Evolutionary conservation across 352 stramenopile genomes (phyloP).

Genomic region (Phytopythium boreale): DNA sequence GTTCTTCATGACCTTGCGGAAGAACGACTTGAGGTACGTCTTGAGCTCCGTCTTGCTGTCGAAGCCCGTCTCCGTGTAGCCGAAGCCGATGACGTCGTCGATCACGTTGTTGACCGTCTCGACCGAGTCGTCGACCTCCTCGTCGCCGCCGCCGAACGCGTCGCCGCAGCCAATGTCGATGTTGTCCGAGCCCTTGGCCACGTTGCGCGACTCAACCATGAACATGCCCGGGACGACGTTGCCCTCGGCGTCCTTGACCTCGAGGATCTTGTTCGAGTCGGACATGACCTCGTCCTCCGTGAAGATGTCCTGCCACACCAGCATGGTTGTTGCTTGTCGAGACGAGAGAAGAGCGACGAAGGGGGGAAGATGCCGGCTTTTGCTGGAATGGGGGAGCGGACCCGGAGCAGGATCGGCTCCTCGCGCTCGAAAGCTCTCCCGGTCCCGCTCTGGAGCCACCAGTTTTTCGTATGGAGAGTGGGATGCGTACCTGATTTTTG

Average conservation of each 20-base stretch:
- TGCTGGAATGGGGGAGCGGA: constrained; percentile 3
- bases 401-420: neutral
- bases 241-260: constrained; percentile 49
- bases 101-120: constrained; percentile 69
- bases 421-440: neutral
- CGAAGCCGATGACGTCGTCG: constrained; percentile 53
- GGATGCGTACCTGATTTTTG: neutral
- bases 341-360: constrained; percentile 3
- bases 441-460: constrained; percentile 21
- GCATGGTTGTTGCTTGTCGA: constrained; percentile 35
- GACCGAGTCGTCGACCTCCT: constrained; percentile 46
- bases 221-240: constrained; percentile 60
- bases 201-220: constrained; percentile 45
- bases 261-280: constrained; percentile 47
- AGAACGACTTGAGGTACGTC: constrained; percentile 71
- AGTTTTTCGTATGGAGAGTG: constrained; percentile 9
- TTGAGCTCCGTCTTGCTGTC: constrained; percentile 64
- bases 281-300: constrained; percentile 69
- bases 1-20: constrained; percentile 67
- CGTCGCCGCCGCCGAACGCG: constrained; percentile 45
- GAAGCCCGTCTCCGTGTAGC: constrained; percentile 61
- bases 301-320: constrained; percentile 71
- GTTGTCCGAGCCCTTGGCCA: constrained; percentile 54
- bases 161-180: constrained; percentile 59
- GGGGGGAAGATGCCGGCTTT: neutral